Percentiles rank a stretch among this genome's conserved stretches.
These are phyloP conservation scores for Kluyveromyces sp. DNA, from an alignment of 1,139 yeast species.

Conservation along the genomic window DNA sequence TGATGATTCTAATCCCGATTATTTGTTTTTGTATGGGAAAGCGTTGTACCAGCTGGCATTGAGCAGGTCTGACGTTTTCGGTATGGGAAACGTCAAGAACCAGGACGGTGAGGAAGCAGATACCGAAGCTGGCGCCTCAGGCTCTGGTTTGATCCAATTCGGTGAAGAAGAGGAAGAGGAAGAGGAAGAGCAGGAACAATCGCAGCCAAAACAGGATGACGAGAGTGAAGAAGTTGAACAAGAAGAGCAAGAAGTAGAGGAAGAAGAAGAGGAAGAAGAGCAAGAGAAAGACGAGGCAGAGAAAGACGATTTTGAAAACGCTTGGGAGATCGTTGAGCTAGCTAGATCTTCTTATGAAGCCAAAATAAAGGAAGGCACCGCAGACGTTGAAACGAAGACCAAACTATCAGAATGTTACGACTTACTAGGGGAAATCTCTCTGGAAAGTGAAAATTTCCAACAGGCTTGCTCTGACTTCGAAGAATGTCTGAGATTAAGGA, in stretches of 20 bases:
- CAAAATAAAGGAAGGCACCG: slow-evolving; percentile 27
- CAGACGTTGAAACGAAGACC: slow-evolving; percentile 34
- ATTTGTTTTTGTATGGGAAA: slow-evolving; percentile 70
- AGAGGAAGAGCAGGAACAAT: slow-evolving; percentile 28
- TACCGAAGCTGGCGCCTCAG: slow-evolving; percentile 16
- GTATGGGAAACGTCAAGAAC: slow-evolving; percentile 37
- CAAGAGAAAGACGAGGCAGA: slow-evolving; percentile 7
- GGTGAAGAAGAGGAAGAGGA: slow-evolving; percentile 43
- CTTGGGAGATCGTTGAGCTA: slow-evolving; percentile 81
- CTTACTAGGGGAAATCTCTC: slow-evolving; percentile 78
- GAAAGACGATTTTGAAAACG: slow-evolving; percentile 63
- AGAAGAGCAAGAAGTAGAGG: slow-evolving; percentile 15
- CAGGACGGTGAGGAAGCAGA: slow-evolving; percentile 16
- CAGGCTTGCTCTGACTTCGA: slow-evolving; percentile 69
- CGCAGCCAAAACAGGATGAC: slow-evolving; percentile 16
- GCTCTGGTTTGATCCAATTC: slow-evolving; percentile 44
- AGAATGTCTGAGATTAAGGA: slow-evolving; percentile 49
- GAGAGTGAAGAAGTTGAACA: slow-evolving; percentile 27
- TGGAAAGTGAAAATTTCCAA: slow-evolving; percentile 75
- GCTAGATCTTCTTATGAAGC: slow-evolving; percentile 59
- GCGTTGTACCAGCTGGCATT: slow-evolving; percentile 77
- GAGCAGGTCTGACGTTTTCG: slow-evolving; percentile 70
- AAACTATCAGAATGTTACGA: slow-evolving; percentile 73
- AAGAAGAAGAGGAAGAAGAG: slow-evolving; percentile 11
- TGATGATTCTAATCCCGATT: slow-evolving; percentile 62